phyloP scores from a whole-genome alignment of 169 alveolate species.

The Plasmodium gaboni region DNA sequence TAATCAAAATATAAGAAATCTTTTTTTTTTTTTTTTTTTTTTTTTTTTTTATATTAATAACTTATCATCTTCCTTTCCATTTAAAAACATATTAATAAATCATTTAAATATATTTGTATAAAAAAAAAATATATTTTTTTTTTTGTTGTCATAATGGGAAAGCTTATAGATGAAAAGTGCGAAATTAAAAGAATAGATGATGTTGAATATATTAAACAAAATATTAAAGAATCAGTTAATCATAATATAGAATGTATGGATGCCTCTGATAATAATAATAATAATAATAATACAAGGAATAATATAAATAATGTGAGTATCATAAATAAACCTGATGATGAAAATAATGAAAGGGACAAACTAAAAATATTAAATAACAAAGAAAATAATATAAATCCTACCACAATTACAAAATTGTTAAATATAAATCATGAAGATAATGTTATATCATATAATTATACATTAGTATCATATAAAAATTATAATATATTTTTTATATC shows the following conservation, averaged over 20 bases:
- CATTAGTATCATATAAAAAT: conserved; percentile 56
- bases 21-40: too few species aligned
- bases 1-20: too few species aligned
- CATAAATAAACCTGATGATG: neutral
- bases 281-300: too few species aligned
- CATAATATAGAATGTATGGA: neutral
- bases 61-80: too few species aligned
- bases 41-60: too few species aligned
- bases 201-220: too few species aligned
- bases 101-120: too few species aligned
- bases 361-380: neutral
- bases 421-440: conserved; percentile 41
- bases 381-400: conserved; percentile 12
- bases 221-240: neutral
- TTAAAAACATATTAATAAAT: too few species aligned
- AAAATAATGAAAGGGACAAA: neutral
- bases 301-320: too few species aligned
- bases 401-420: conserved; percentile 17
- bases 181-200: too few species aligned
- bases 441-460: conserved; percentile 28
- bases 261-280: neutral
- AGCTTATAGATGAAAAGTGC: too few species aligned
- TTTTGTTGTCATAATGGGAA: too few species aligned
- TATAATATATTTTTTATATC: conserved; percentile 62
- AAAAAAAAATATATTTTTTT: neutral